Base-by-base conservation (phyloP, 257 asterid species). In the Cruciata laevipes region DNA sequence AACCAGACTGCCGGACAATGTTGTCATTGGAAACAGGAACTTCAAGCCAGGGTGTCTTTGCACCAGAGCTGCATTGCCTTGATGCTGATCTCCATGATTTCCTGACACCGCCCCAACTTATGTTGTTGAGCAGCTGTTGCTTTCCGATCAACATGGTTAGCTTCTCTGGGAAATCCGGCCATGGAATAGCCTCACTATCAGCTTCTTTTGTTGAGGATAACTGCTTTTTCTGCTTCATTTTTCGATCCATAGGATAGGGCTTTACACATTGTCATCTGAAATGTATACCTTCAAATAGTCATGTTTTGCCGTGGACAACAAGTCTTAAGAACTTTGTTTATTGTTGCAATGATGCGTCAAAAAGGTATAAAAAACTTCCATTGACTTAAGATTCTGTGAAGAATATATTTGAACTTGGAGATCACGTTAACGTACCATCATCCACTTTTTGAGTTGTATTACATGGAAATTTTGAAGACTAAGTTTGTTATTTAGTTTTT, bases 151-250 rank as follows among this genome's bases (percentile, higher is more conserved):
- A 23, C 14, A 9, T 25, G 58, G 67, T 61, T 37, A 78, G 77
- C 37, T 76, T 79, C n/a, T 35, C 58, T 5, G 80, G 85, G 31
- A 80, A 77, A 76, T 78, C 68, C 49, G 83, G 82, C 87, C 83
- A 83, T 62, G 71, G 44, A 78, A 61, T 69, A 40, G 32, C 71
- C 38, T 20, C 32, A 21, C 32, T 23, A 21, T 21, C 17, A 23
- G 13, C 61, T 56, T 56, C 18, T 1, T 56, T 8, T 23, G 8
- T 9, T 21, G 61, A 56, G 27, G 51, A 17, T 14, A 9, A 47
- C 16, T 12, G 38, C 24, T 61, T 66, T 61, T 67, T 33, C 49
- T 44, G 58, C 33, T 71, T 75, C n/a, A 31, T n/a, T 21, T 65
- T 69, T 65, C 63, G 61, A 59, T 63, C 58, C 78, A 76, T 75